These are phyloP conservation scores for Malassezia sp. DNA, from an alignment of 1,284 basidiomycete species.

Conservation along the genomic window DNA sequence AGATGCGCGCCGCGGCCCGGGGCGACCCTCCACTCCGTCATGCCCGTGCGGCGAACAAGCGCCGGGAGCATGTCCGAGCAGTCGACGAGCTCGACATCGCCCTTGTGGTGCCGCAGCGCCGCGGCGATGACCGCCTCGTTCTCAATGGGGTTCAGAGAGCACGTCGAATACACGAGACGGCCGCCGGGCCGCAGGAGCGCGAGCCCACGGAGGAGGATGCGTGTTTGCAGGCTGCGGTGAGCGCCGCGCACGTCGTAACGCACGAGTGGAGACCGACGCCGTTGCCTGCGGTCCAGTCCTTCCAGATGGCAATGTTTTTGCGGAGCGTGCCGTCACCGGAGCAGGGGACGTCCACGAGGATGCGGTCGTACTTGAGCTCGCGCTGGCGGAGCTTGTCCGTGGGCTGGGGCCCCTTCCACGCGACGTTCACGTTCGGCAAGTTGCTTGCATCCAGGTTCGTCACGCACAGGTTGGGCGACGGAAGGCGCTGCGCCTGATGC, in stretches of 20 bases:
- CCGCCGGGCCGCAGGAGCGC: constrained; percentile 73
- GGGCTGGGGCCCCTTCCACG: constrained; percentile 23
- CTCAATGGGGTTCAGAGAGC: constrained; percentile 91
- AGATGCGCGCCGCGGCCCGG: constrained; percentile 35
- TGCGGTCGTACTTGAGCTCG: constrained; percentile 73
- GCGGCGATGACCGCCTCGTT: constrained; percentile 92
- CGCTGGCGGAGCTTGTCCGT: constrained; percentile 36
- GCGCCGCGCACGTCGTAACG: no score
- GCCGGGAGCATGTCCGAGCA: constrained; percentile 61
- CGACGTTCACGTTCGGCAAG: constrained; percentile 52
- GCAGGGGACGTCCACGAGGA: constrained; percentile 93
- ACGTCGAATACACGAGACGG: constrained; percentile 92
- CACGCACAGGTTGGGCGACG: constrained; percentile 81
- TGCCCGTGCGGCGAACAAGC: constrained; percentile 55
- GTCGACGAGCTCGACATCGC: constrained; percentile 71
- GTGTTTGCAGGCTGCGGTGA: no score
- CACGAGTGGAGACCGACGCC: constrained; percentile 81
- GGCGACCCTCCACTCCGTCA: constrained; percentile 40
- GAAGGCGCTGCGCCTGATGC: constrained; percentile 89
- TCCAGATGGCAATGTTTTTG: constrained; percentile 94
- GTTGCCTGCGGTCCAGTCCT: constrained; percentile 74
- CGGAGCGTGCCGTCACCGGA: constrained; percentile 91
- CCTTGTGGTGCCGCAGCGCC: constrained; percentile 46
- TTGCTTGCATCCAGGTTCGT: constrained; percentile 90
- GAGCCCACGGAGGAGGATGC: constrained; percentile 85